phyloP scores from a whole-genome alignment of 106 monocot genomes.

The Apostasia shenzhenica region DNA sequence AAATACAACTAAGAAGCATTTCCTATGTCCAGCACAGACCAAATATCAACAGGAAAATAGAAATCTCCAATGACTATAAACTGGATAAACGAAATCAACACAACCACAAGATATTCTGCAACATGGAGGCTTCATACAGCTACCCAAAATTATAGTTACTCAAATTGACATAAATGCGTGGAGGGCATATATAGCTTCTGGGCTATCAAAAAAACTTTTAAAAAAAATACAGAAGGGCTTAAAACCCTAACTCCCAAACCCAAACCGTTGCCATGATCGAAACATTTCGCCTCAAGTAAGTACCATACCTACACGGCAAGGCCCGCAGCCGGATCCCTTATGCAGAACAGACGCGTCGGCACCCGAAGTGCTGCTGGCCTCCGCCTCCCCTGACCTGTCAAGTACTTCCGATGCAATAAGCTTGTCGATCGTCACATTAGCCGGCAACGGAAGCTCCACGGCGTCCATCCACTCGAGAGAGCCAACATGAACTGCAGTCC shows the following conservation, averaged over 20 bases:
- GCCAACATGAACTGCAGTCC: background rate
- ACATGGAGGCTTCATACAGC: background rate
- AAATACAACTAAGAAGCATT: background rate
- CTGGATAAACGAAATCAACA: background rate
- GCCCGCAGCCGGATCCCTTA: background rate
- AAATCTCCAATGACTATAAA: background rate
- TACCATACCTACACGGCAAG: conserved; percentile 5
- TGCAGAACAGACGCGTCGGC: background rate
- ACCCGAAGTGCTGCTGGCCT: conserved; percentile 1
- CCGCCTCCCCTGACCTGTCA: background rate
- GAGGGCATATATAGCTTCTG: background rate
- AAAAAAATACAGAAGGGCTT: background rate
- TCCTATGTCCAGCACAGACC: background rate
- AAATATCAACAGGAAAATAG: background rate
- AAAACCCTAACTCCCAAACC: conserved; percentile 5
- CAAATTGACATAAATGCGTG: no score
- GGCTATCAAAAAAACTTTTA: background rate
- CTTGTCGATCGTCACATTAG: background rate
- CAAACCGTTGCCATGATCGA: background rate
- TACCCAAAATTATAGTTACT: no score
- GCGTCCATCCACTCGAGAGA: background rate
- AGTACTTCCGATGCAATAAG: conserved; percentile 2
- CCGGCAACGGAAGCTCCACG: conserved; percentile 1
- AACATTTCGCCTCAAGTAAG: background rate
- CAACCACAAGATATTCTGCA: background rate